Conservation (phyloP, 371 early-diverging fungal genomes). For the Blakeslea trispora region DNA sequence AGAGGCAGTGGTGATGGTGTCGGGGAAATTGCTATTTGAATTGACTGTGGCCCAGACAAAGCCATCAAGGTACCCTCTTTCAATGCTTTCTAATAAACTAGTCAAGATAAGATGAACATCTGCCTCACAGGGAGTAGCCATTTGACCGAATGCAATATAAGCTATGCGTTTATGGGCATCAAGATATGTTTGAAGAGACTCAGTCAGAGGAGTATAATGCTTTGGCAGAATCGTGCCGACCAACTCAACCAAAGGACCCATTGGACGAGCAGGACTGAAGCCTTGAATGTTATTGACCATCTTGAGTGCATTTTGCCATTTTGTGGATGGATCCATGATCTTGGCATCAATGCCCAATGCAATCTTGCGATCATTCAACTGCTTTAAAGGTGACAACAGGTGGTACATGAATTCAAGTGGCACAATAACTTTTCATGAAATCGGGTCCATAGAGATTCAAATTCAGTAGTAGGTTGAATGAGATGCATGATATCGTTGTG, state of each 20-base stretch:
- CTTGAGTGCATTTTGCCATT: constrained; percentile 16
- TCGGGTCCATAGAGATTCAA: constrained; percentile 2
- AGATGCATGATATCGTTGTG: not conserved
- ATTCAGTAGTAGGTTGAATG: constrained; percentile 7
- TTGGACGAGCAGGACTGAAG: constrained; percentile 23
- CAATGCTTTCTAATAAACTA: constrained; percentile 23
- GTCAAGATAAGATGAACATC: constrained; percentile 25
- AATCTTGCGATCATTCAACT: no score
- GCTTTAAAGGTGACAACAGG: no score
- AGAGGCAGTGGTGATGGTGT: constrained; percentile 2
- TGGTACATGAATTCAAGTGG: not conserved
- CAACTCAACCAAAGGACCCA: constrained; percentile 33
- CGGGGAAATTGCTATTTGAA: constrained; percentile 11
- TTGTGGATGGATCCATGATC: no score
- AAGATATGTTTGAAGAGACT: constrained; percentile 14
- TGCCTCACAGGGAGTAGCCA: constrained; percentile 2
- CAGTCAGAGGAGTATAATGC: constrained; percentile 19
- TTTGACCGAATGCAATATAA: constrained; percentile 45
- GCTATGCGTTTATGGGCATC: constrained; percentile 22
- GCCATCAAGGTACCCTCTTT: constrained; percentile 29
- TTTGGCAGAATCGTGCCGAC: constrained; percentile 36
- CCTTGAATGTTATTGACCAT: constrained; percentile 29
- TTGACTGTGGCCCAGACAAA: constrained; percentile 35
- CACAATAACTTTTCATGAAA: not conserved
- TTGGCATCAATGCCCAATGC: no score